These are phyloP conservation scores for Aspergillus sp. DNA, from an alignment of 2,329 filamentous ascomycete genomes.

Conservation along the genomic window DNA sequence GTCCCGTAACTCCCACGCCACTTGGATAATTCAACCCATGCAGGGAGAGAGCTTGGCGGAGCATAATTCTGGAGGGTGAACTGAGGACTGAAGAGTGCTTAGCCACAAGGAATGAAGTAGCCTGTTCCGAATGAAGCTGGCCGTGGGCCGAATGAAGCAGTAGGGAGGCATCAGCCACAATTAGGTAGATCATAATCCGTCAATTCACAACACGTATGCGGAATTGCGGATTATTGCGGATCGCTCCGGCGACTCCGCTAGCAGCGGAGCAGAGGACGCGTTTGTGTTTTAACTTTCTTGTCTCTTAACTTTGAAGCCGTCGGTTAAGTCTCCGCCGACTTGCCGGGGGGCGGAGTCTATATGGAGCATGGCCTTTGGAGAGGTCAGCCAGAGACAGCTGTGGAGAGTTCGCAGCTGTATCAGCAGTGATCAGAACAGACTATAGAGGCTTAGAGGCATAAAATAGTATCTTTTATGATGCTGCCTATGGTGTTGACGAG, in stretches of 20 bases:
- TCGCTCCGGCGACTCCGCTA: neutral
- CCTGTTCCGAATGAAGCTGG: slow-evolving; percentile 4
- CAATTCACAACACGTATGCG: neutral
- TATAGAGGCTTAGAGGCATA: neutral
- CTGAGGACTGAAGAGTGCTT: neutral
- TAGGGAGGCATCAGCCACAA: neutral
- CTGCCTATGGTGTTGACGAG: slow-evolving; percentile 2
- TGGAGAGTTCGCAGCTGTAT: neutral
- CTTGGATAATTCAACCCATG: neutral
- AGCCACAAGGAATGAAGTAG: slow-evolving; percentile 6
- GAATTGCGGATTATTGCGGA: slow-evolving; percentile 1
- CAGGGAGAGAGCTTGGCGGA: neutral
- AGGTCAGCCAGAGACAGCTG: slow-evolving; percentile 7
- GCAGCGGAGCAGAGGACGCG: neutral
- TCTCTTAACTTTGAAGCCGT: neutral
- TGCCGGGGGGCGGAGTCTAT: slow-evolving; percentile 9
- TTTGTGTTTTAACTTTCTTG: neutral
- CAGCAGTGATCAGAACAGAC: neutral
- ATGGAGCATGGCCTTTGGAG: neutral
- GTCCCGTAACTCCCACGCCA: neutral
- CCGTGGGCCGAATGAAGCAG: neutral
- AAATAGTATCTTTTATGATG: slow-evolving; percentile 9
- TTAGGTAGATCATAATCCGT: neutral
- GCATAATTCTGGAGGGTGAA: neutral
- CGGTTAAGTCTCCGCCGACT: slow-evolving; percentile 8